Evolutionary conservation across 2,329 filamentous ascomycete genomes (phyloP), one percentile per base, ranked within the genome.

Genomic region (Lasiodiplodia sp.): DNA sequence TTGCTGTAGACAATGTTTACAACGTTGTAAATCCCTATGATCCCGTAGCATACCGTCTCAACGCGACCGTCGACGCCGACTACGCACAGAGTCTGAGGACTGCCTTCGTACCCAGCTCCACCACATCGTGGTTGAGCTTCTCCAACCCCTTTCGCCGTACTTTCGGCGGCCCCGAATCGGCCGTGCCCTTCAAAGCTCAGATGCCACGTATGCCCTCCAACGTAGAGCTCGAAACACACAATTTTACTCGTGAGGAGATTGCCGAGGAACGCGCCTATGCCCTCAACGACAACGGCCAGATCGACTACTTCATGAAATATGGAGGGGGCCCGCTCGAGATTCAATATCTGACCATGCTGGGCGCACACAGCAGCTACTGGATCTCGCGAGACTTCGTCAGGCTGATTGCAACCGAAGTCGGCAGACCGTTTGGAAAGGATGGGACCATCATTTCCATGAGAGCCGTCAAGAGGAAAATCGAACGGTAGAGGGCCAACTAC

Each of bases 301-400:
- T 99, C 51, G 96, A 99, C 78, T 99, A 89, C 80, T 96, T 91
- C 74, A 83, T 99, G 60, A 89, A 89, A 60, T 94, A 93, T 8
- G 92, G 93, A 0, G 91, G 92, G 1, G 96, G 96, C 0, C 91
- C 94, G 4, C 83, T 99, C 44, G 96, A 97, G 79, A 94, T 97
- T 28, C 94, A 98, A 80, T 99, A 99, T 77, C 81, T 98, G 44
- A 97, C 97, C 73, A 99, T 99, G 96, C 82, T 99, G 67, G 92
- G 93, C 68, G 96, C 96, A 10, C 96, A 99, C 79, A 94, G 92
- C 68, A 95, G 92, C 77, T 99, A 99, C 79, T 99, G 96, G 96
- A 87, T 89, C 2, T 90, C 92, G 74, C 87, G 85, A 34, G 96
- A 98, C 77, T 94, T 99, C 78, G 90, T 97, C n/a, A 85, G 94